Evolutionary conservation across 2,329 filamentous ascomycete species (phyloP), one percentile per base, ranked within the genome.

Genomic region (Leptographium radiaticola): DNA sequence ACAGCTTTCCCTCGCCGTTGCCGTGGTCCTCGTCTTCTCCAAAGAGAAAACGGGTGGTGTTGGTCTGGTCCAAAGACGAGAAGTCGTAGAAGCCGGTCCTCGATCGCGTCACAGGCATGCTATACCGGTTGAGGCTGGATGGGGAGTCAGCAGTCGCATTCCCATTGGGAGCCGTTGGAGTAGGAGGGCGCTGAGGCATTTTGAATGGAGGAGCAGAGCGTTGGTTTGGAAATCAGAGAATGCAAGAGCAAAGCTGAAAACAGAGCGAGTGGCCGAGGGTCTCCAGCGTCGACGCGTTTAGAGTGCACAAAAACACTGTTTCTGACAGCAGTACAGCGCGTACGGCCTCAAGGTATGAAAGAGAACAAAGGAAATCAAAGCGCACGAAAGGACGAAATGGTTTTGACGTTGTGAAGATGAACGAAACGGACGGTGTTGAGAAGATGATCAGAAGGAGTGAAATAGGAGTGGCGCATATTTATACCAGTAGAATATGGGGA

Each of bases 21-120:
- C 65, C 65, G 53, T 69, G 65, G 53, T 89, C 83, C 56, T 89
- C 88, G 62, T 89, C 59, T 10, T 61, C 86, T 56, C 86, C 85
- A 65, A 96, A 95, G 40, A 95, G 75, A 64, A 94, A 95, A 53
- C 86, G 83, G 31, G 88, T 80, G 13, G 87, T 89, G 70, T 93
- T 90, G 63, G 89, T 89, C 60, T 87, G 84, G 58, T 93, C 89
- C 55, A 95, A 73, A 16, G 57, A 55, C 42, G 79, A 79, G 61
- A 82, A 76, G 59, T 84, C 82, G 64, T 85, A 82, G 62, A 82
- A 71, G 58, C 84, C 79, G 60, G 76, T 81, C 60, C 84, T 80
- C 59, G 83, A 80, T 56, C 79, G 78, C 49, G 86, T 88, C 51
- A 91, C 86, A 36, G 91, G 91, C 86, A 96, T 90, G 6, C 91